A percentile compares a stretch with the other conserved stretches of the same genome.
Conservation (phyloP, 495 filamentous ascomycete genomes). For the Penicillium silybi region DNA sequence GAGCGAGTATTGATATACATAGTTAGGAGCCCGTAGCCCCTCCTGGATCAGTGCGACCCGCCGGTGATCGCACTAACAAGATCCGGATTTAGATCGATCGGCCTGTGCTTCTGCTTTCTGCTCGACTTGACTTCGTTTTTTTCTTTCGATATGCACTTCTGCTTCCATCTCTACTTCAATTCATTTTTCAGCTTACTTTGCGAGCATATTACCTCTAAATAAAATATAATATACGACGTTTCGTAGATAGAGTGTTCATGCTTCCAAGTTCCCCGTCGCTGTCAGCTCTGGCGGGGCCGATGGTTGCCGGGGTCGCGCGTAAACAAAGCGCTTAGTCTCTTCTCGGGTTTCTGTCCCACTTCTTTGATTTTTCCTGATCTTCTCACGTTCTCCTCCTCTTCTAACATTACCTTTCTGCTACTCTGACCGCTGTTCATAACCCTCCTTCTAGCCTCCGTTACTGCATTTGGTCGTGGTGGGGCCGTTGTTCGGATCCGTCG, state of each 20-base stretch:
- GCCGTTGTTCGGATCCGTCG: constrained; percentile 33
- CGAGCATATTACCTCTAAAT: too few relatives aligned
- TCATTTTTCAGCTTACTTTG: too few relatives aligned
- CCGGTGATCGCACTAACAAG: constrained; percentile 13
- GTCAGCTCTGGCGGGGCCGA: not conserved
- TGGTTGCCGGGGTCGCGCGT: constrained; percentile 11
- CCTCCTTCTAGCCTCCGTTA: constrained; percentile 4
- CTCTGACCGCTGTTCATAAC: not conserved
- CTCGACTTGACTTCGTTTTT: not conserved
- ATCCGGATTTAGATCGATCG: not conserved
- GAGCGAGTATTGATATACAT: not conserved
- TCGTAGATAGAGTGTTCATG: too few relatives aligned
- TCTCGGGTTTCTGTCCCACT: not conserved
- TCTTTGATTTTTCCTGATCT: not conserved
- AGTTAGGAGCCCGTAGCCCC: too few relatives aligned
- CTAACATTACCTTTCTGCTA: not conserved
- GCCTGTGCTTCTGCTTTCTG: constrained; percentile 3
- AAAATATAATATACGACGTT: too few relatives aligned
- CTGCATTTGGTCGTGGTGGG: constrained; percentile 23
- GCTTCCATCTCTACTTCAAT: too few relatives aligned
- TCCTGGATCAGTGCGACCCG: constrained; percentile 4
- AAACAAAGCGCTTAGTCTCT: constrained; percentile 10
- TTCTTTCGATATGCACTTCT: too few relatives aligned
- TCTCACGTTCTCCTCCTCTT: constrained; percentile 2
- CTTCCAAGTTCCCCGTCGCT: too few relatives aligned